A percentile compares a stretch with the other conserved stretches of the same genome.
Conservation (phyloP, 2,329 filamentous ascomycete species). For the Neofusicoccum kwambonambiense region DNA sequence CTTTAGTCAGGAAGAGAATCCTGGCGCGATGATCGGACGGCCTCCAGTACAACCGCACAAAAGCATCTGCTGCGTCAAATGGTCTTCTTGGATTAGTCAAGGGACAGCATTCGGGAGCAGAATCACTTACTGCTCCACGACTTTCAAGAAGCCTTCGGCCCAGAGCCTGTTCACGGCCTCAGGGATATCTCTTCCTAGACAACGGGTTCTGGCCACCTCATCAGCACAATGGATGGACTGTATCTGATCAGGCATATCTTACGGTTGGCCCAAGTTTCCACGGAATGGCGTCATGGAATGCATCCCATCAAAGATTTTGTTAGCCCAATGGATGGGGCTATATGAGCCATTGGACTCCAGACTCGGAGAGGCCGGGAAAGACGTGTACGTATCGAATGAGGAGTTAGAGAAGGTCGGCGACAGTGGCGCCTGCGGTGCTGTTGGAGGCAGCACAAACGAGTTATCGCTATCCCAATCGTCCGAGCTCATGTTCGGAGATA, state of each 20-base stretch:
- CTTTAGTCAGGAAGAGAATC: conserved; percentile 52
- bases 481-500: not conserved
- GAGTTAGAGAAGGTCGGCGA: conserved; percentile 45
- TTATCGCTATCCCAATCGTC: conserved; percentile 16
- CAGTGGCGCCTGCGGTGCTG: conserved; percentile 23
- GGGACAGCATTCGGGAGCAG: not conserved
- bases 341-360: conserved; percentile 29
- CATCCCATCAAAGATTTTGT: conserved; percentile 44
- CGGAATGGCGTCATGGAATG: conserved; percentile 40
- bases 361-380: conserved; percentile 22
- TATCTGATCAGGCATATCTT: conserved; percentile 22
- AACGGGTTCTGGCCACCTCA: conserved; percentile 27
- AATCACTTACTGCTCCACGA: conserved; percentile 36
- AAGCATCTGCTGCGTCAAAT: conserved; percentile 49
- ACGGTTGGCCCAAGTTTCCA: conserved; percentile 26
- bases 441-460: not conserved
- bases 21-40: conserved; percentile 52
- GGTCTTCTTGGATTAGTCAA: conserved; percentile 31
- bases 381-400: conserved; percentile 42
- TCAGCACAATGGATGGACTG: conserved; percentile 15
- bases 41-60: conserved; percentile 53
- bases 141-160: conserved; percentile 42
- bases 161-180: conserved; percentile 34
- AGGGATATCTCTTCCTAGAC: conserved; percentile 36
- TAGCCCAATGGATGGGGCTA: conserved; percentile 41